Base-by-base conservation (phyloP, 805 yeast species). In the Candida incommunis region DNA sequence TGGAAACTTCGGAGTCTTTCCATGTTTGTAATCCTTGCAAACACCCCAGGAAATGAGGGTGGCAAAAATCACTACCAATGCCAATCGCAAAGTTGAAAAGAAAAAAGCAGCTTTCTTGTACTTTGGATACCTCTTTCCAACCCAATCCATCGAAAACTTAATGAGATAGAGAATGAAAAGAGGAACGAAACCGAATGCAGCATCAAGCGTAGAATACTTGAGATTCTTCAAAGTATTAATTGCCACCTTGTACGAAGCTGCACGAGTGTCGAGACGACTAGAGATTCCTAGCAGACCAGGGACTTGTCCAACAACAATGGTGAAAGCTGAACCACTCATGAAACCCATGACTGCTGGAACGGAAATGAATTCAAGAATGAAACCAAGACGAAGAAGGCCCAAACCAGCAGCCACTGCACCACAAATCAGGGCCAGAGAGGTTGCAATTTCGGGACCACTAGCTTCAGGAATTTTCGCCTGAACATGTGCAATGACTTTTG, bases 321-420 rank as follows among this genome's bases (percentile, higher is more conserved):
- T 79, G 55, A 88, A 73, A 2, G 96, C 95, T 3, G 96, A 87
- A 44, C 96, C 96, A 26, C 90, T 74, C 90, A 88, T 88, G 68
- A 87, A 88, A 0, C 96, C 96, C 64, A 86, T 71, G 37, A 88
- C 95, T 1, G 95, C 94, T 41, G 95, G 95, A 57, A 80, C 70
- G 2, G 96, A 85, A 55, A 88, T 86, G 59, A 82, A 77, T 62
- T 88, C 96, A 40, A 88, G 76, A 44, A 88, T 69, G 65, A 88
- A 88, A 0, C 96, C 96, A 22, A 88, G 67, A 55, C 96, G 72
- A 50, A 86, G 64, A 4, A 88, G 44, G 51, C 96, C 96, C 48
- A 87, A 64, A 45, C 86, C 96, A 11, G 81, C 66, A 5, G 95
- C 78, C 53, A 86, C 80, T 50, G 80, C 76, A 59, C 96, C 96